Base-by-base conservation (phyloP, 495 filamentous ascomycete genomes). In the Trichoderma gamsii region DNA sequence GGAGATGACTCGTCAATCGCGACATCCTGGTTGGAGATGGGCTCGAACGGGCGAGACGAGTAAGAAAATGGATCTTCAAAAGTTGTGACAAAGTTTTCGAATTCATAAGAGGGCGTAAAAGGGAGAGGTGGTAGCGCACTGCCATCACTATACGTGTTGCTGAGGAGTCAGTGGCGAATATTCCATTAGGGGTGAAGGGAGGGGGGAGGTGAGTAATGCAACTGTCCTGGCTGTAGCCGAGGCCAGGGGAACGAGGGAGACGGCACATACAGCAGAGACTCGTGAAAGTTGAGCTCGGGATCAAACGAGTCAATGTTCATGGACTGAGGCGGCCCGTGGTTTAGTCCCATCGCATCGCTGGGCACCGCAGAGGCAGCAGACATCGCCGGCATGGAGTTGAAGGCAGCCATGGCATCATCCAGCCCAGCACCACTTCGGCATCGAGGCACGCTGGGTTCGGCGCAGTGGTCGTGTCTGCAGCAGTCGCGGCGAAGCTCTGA, bases 21-120 rank as follows among this genome's bases (percentile, higher is more conserved):
- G 49, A 69, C 71, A 64, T 81, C 90, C 65, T 72, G 68, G 70
- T 75, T 74, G 66, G 70, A 69, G 63, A 72, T 72, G 18, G 71
- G 63, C 43, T 88, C 86, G 73, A 86, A 89, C 41, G 83, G 79
- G 46, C 77, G 74, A 7, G 80, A 70, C 21, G 75, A 72, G 70
- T 82, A 84, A 66, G 85, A 85, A 73, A 90, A 90, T 13, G 88
- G 85, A 68, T 90, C 89, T 73, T 90, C 88, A 72, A 90, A 91
- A 35, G 84, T 86, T 27, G 78, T 79, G 38, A 79, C 80, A 71
- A 84, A 85, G 71, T 77, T 76, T 51, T 86, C 84, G 71, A 83
- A 83, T 71, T 85, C 79, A 77, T 84, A 85, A n/a, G 78, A 76
- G 8, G 83, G 82, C 3, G 84, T 84, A 68, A 85, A 85, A 18